phyloP scores from a whole-genome alignment of 352 stramenopile genomes.

The Phytophthora tentaculata region DNA sequence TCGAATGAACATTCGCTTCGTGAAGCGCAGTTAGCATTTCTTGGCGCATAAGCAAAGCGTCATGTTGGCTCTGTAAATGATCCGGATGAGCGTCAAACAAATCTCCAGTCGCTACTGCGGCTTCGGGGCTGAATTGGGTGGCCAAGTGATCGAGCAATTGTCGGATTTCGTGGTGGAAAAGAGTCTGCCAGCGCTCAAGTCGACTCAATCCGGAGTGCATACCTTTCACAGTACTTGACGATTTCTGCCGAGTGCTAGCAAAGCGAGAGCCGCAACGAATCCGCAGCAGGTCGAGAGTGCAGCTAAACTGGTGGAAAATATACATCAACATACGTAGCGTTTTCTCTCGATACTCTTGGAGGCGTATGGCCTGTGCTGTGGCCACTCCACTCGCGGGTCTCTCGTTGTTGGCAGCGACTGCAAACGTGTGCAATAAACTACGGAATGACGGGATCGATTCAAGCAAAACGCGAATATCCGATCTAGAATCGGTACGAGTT shows the following conservation, averaged over 20 bases:
- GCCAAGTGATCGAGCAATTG: slow-evolving; percentile 33
- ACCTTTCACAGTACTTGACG: neutral
- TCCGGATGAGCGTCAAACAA: slow-evolving; percentile 34
- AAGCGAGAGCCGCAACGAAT: slow-evolving; percentile 39
- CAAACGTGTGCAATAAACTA: slow-evolving; percentile 26
- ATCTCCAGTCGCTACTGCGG: slow-evolving; percentile 8
- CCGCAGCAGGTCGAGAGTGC: slow-evolving; percentile 29
- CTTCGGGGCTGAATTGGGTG: slow-evolving; percentile 21
- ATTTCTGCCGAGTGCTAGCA: neutral
- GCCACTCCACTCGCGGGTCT: slow-evolving; percentile 7
- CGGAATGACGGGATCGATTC: slow-evolving; percentile 43
- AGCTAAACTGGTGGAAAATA: slow-evolving; percentile 34
- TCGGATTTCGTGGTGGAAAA: slow-evolving; percentile 39
- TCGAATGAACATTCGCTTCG: slow-evolving; percentile 12
- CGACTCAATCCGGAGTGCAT: slow-evolving; percentile 12
- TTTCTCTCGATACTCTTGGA: slow-evolving; percentile 33
- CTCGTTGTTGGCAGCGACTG: slow-evolving; percentile 16
- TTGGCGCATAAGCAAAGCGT: slow-evolving; percentile 21
- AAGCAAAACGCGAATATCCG: slow-evolving; percentile 28
- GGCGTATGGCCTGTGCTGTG: slow-evolving; percentile 19
- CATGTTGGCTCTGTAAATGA: slow-evolving; percentile 27
- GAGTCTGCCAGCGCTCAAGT: slow-evolving; percentile 42
- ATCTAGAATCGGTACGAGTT: neutral
- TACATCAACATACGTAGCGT: slow-evolving; percentile 27
- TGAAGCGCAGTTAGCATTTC: slow-evolving; percentile 21